Evolutionary conservation across 352 stramenopile genomes (phyloP), one percentile per base, ranked within the genome.

Genomic region (Aphanomyces cochlioides): DNA sequence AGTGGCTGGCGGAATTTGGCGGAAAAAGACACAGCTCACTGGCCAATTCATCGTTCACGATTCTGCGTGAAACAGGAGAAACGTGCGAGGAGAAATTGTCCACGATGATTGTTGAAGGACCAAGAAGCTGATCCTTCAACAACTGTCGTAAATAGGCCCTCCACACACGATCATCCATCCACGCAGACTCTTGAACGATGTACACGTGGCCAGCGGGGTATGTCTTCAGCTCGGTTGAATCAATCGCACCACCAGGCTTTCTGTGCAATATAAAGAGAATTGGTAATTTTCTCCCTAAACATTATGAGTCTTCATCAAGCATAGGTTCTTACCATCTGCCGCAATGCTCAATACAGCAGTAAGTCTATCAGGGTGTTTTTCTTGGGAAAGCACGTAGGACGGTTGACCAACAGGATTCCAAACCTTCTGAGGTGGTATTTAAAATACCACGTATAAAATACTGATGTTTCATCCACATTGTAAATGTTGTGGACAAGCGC

Each of bases 131-230:
- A 17, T 59, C 56, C 43, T 69, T 69, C 10, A 69, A 21, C 8
- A 69, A 15, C 12, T 56, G 13, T 4, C 15, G 19, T 45, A 60
- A 19, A 28, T 60, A 65, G 17, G 40, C 36, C 4, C 36, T 4
- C 61, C 61, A 69, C 28, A 47, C 40, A 10, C 15, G 19, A 15
- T 50, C 36, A 34, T 69, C 61, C 61, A 69, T 69, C 50, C 61
- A 69, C 36, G 36, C 61, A 12, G 36, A 59, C 15, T 57, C 36
- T 34, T 69, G 34, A 37, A 69, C 61, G 12, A 45, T 17, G 39
- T 69, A 69, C 6, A 69, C 38, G n/a, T 69, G 61, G 4, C 47
- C 47, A 5, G 36, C 4, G 15, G 61, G 61, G 37, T 69, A 69
- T 5, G 38, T n/a, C 7, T 12, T 5, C 6, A 69, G 17, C 50